These are phyloP conservation scores for Oxalis stricta DNA, from an alignment of 441 rosid genomes.

Conservation along the genomic window DNA sequence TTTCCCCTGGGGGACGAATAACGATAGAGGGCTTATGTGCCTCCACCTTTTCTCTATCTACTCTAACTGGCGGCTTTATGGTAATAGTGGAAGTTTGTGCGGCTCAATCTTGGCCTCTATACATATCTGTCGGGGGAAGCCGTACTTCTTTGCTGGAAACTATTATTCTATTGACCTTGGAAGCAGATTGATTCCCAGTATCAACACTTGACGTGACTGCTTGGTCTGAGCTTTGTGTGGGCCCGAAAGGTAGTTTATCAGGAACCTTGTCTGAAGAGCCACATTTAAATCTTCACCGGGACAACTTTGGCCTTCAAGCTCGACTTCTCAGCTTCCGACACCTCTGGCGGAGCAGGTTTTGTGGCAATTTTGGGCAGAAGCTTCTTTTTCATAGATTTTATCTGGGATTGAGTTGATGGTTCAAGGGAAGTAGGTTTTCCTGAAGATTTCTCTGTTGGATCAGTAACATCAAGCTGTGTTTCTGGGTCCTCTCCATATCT, in stretches of 20 bases:
- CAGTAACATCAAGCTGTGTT: slow-evolving; percentile 33
- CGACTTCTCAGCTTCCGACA: slow-evolving; percentile 43
- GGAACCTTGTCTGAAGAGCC: slow-evolving; percentile 35
- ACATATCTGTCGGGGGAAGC: too few relatives aligned
- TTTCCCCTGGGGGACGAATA: slow-evolving; percentile 66
- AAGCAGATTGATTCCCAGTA: slow-evolving; percentile 33
- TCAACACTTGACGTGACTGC: slow-evolving; percentile 36
- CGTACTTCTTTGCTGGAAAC: slow-evolving; percentile 54
- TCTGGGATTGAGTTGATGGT: slow-evolving; percentile 38
- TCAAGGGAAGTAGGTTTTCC: slow-evolving; percentile 45
- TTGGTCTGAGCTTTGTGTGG: slow-evolving; percentile 42
- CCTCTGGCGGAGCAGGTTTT: slow-evolving; percentile 35
- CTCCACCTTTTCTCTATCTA: slow-evolving; percentile 41
- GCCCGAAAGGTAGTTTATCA: slow-evolving; percentile 39
- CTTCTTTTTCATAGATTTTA: slow-evolving; percentile 52
- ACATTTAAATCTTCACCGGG: slow-evolving; percentile 70
- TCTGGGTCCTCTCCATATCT: slow-evolving; percentile 81
- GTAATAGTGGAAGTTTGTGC: slow-evolving; percentile 45
- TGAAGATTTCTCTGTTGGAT: slow-evolving; percentile 42
- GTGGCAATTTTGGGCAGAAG: slow-evolving; percentile 26
- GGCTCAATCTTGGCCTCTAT: too few relatives aligned
- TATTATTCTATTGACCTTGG: slow-evolving; percentile 57
- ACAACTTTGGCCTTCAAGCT: slow-evolving; percentile 39
- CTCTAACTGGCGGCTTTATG: slow-evolving; percentile 37
- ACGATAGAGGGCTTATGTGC: slow-evolving; percentile 52